Evolutionary conservation across 495 filamentous ascomycete genomes (phyloP).

Genomic region (Endocarpon pusillum): DNA sequence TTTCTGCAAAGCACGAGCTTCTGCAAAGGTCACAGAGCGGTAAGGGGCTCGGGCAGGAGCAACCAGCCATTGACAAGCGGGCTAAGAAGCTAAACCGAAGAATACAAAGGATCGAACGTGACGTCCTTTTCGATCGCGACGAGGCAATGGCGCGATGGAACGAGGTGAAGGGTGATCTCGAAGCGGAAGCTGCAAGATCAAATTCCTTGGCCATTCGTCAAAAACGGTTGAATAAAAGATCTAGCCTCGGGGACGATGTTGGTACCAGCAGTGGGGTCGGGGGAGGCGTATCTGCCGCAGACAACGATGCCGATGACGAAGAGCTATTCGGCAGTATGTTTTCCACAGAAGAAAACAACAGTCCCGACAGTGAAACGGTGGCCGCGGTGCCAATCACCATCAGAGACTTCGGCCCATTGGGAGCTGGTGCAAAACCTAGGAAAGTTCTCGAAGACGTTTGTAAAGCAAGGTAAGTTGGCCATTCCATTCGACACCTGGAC

Average conservation of each 20-base stretch:
- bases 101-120: constrained; percentile 58
- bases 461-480: constrained; percentile 57
- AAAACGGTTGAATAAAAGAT: too few species aligned
- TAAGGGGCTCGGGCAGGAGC: constrained; percentile 16
- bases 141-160: constrained; percentile 64
- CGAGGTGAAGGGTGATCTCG: constrained; percentile 44
- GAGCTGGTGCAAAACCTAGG: constrained; percentile 44
- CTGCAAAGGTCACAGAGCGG: constrained; percentile 30
- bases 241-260: too few species aligned
- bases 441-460: constrained; percentile 74
- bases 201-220: too few species aligned
- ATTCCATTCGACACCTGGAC: too few species aligned
- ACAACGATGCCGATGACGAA: constrained; percentile 33
- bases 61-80: constrained; percentile 10
- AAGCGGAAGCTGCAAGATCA: constrained; percentile 41
- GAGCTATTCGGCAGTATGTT: constrained; percentile 58
- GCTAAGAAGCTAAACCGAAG: constrained; percentile 45
- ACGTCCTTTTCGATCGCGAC: constrained; percentile 68
- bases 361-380: constrained; percentile 28
- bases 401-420: constrained; percentile 70
- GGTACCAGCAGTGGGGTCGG: too few species aligned
- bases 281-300: constrained; percentile 30
- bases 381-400: constrained; percentile 27
- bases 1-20: constrained; percentile 31
- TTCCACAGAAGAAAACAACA: constrained; percentile 36